Evolutionary conservation across 768 basidiomycete species (phyloP), one percentile per base, ranked within the genome.

Genomic region (Infundibulicybe gibba): DNA sequence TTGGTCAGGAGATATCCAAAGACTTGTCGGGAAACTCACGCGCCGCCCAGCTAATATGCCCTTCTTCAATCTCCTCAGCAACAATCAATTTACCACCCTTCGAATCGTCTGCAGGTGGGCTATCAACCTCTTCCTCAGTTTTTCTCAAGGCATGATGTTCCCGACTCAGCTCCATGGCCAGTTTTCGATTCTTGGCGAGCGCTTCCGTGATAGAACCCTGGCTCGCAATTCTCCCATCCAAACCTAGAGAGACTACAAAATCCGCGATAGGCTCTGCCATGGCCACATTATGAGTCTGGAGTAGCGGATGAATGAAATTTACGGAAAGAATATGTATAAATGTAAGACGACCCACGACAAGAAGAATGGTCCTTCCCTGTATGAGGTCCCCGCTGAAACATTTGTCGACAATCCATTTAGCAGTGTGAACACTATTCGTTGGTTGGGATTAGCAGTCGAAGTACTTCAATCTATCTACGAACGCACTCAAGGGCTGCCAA

Each of bases 301-400:
- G 13, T 17, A 14, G 43, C 21, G 15, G 13, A 15, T 11, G 42
- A 40, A 41, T 44, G n/a, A 32, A 15, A 32, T 30, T 35, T 16
- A 8, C 21, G n/a, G 48, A 13, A n/a, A 10, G n/a, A n/a, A n/a
- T 38, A 25, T 8, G 5, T n/a, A n/a, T n/a, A 16, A 38, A 20
- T 12, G 45, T 31, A 8, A 35, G 32, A 30, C 12, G 4, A 62
- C 74, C 45, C 51, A 80, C 80, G 39, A 97, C 93, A 17, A 98
- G 74, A 39, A 97, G 74, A 41, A 95, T 69, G 1, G 94, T 97
- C 40, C 94, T 76, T 14, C 80, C 83, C n/a, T 69, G 64, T 60
- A 93, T 74, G 35, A 97, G 68, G 40, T 87, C 83, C 6, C 94
- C 93, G 52, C 76, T 73, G 16, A 98, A 70, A 55, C 91, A 94